Base-by-base conservation (phyloP, 306 rosid species). In the Carpinus fangiana region DNA sequence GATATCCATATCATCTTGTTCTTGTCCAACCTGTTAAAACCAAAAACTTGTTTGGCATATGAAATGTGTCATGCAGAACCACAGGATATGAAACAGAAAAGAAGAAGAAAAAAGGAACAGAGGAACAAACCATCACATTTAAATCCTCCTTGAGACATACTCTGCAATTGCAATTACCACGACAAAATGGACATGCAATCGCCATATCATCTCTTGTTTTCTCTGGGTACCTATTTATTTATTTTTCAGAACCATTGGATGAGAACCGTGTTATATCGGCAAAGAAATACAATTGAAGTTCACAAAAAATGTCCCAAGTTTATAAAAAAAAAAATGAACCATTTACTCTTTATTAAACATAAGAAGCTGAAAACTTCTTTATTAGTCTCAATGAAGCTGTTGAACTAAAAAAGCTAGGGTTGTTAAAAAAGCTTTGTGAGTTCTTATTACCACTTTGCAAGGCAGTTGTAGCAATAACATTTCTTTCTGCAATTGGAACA, bases 151-250 rank as follows among this genome's bases (percentile, higher is more conserved):
- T 85, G 78, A 89, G 81, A 78, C 93, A 89, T 79, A 85, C 10
- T 79, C 93, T 74, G 79, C 93, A 89, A 78, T 87, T 89, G 86
- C 93, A 89, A 79, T 85, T 81, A 67, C 82, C 82, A 55, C 81
- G 70, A 72, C 93, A 89, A 80, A 83, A 85, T 62, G 93, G 93
- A 61, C 93, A 89, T 34, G 87, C 79, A 59, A 8, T 47, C 81
- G 84, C 80, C 67, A 89, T 76, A 72, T 87, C 91, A 79, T 80
- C 82, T 73, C 81, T 85, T 52, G 89, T 76, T 82, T 82, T 87
- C 77, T 82, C 80, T 8, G 89, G 93, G 74, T 89, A 89, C 93
- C 91, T 89, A 45, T 47, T 70, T 74, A 69, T 80, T 75, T 65
- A 70, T 61, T 75, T 75, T 73, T 62, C 72, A 76, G 65, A 83